A percentile compares a stretch with the other conserved stretches of the same genome.
phyloP scores from a whole-genome alignment of 257 asterid species.

The Paraleonurus japonicus region DNA sequence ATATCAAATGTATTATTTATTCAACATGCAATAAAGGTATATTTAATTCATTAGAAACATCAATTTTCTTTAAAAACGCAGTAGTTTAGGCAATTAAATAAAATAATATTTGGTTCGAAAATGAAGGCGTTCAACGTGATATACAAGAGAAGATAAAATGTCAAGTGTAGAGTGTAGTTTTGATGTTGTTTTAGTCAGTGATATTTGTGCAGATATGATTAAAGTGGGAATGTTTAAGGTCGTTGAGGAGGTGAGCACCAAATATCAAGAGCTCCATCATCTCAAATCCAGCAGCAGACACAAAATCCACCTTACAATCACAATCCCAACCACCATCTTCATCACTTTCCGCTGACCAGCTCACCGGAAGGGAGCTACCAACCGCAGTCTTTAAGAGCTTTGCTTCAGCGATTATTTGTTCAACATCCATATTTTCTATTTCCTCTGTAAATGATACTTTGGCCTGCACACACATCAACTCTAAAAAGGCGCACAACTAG shows the following conservation, averaged over 20 bases:
- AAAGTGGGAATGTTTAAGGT: background rate
- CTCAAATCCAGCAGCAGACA: slow-evolving; percentile 86
- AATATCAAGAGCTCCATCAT: slow-evolving; percentile 88
- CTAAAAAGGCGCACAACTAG: background rate
- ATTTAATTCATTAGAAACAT: no score
- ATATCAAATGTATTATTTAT: no score
- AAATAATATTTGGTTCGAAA: no score
- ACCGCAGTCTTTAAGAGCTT: slow-evolving; percentile 77
- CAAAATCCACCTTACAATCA: slow-evolving; percentile 58
- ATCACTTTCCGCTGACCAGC: slow-evolving; percentile 64
- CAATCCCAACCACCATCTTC: slow-evolving; percentile 19
- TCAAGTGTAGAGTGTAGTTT: no score
- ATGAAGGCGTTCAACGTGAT: background rate
- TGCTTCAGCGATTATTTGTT: slow-evolving; percentile 57
- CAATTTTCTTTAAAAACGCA: no score
- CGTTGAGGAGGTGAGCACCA: slow-evolving; percentile 61
- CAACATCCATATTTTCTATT: slow-evolving; percentile 36
- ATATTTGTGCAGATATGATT: background rate
- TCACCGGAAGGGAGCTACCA: slow-evolving; percentile 75
- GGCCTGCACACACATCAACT: slow-evolving; percentile 34
- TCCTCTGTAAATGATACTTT: slow-evolving; percentile 38
- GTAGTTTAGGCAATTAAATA: no score
- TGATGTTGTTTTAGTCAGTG: background rate
- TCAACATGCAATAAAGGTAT: no score
- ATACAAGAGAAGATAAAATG: background rate